Evolutionary conservation across 495 filamentous ascomycete species (phyloP), one percentile per base, ranked within the genome.

Genomic region (Neurospora sp.): DNA sequence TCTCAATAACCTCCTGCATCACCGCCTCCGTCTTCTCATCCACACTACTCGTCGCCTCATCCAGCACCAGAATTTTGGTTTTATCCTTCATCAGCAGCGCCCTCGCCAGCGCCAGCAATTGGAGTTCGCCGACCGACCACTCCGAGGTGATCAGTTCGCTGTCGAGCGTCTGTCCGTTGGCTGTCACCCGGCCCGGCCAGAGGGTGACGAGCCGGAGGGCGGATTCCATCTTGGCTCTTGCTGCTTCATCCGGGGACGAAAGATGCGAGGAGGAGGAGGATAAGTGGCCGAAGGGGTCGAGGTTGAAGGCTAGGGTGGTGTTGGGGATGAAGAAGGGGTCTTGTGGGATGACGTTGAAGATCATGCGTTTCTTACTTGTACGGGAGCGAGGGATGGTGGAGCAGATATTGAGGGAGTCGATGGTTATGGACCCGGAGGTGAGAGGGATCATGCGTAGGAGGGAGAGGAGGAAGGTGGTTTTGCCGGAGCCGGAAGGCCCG

Each of bases 361-460:
- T 75, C 35, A 35, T 35, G 35, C 35, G 35, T 35, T 35, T 35
- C 35, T 35, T 35, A 35, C 35, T 35, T 35, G 27, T 46, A 14
- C 71, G 74, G 2, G 44, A 40, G 16, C 74, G 77, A 1, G 71
- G 73, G 37, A 97, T 95, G 4, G 88, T 90, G 69, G 91, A 91
- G 27, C 27, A 31, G 5, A 93, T 92, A 80, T 96, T 90, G 66
- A 97, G 81, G 38, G 86, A 86, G 80, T 98, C 94, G 78, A 97
- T 94, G 77, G 85, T 90, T 76, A 97, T 93, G 73, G 87, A 85
- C 66, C 92, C 93, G 60, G 87, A 83, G 71, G 85, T 83, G 4
- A 93, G 85, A 76, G 98, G 95, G 76, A 99, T 97, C 71, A 99
- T 94, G 49, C 95, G 90, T 86, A 99, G 97, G n/a, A 98, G 86